Evolutionary conservation across 2,329 filamentous ascomycete genomes (phyloP).

Genomic region (Aspergillus hortae): DNA sequence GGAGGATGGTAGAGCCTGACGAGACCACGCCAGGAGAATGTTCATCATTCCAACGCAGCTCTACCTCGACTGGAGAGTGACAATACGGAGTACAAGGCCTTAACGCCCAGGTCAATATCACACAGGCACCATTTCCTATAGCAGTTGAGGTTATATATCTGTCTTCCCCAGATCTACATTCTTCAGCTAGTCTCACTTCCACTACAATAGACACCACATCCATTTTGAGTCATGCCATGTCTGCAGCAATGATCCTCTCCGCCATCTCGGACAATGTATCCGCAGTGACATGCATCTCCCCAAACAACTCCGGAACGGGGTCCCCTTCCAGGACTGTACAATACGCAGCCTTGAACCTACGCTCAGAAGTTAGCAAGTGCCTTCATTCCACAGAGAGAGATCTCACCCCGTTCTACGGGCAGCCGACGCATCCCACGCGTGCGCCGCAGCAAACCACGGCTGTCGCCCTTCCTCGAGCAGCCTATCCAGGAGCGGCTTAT

Average conservation of each 20-base stretch:
- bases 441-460: slow-evolving; percentile 29
- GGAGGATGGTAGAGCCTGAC: too few species aligned
- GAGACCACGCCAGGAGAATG: too few species aligned
- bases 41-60: too few species aligned
- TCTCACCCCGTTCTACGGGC: slow-evolving; percentile 21
- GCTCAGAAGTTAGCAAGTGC: neutral
- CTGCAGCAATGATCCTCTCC: slow-evolving; percentile 24
- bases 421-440: slow-evolving; percentile 30
- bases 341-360: slow-evolving; percentile 25
- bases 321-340: slow-evolving; percentile 23
- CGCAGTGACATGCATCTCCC: slow-evolving; percentile 27
- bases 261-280: slow-evolving; percentile 24
- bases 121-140: neutral
- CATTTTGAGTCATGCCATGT: neutral
- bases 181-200: neutral
- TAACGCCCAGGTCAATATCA: too few species aligned
- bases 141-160: neutral
- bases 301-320: slow-evolving; percentile 21
- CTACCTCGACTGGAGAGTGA: too few species aligned
- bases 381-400: neutral
- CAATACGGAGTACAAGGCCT: too few species aligned
- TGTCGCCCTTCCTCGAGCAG: slow-evolving; percentile 13
- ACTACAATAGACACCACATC: neutral
- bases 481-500: slow-evolving; percentile 19
- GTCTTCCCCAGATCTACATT: neutral